phyloP scores from a whole-genome alignment of 176 grass and related monocot species.

The Carex cristatella region DNA sequence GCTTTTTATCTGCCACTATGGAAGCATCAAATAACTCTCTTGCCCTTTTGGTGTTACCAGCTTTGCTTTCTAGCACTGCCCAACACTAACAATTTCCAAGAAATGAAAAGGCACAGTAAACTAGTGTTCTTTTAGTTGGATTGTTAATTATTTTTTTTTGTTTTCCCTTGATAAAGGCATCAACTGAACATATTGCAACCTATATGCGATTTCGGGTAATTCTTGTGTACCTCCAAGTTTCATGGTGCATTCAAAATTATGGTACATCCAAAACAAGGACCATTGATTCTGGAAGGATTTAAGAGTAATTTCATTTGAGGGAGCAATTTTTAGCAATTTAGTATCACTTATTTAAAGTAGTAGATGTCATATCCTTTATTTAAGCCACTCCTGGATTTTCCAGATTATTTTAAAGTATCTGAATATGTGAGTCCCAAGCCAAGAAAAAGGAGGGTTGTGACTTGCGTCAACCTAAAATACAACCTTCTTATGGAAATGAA shows the following conservation, averaged over 20 bases:
- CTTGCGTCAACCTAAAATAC: no score
- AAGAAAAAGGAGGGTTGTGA: no score
- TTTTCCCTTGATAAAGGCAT: neutral
- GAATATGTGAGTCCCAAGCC: neutral
- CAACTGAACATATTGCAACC: slow-evolving; percentile 1
- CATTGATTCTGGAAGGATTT: neutral
- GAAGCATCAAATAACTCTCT: slow-evolving; percentile 95
- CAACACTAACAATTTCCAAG: slow-evolving; percentile 64
- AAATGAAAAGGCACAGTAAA: slow-evolving; percentile 10
- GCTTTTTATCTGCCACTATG: slow-evolving; percentile 82
- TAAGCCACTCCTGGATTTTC: neutral
- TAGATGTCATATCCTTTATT: neutral
- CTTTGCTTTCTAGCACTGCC: slow-evolving; percentile 90
- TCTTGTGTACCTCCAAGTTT: neutral
- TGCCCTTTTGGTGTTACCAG: slow-evolving; percentile 70
- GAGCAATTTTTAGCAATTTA: neutral
- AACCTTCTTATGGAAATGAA: no score
- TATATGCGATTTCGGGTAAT: neutral
- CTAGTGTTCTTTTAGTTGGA: neutral
- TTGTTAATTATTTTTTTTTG: slow-evolving; percentile 13
- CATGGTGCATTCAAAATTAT: neutral
- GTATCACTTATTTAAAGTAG: neutral
- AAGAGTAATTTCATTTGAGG: neutral
- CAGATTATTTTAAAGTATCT: neutral
- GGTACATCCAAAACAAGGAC: neutral